phyloP scores from a whole-genome alignment of 306 rosid species.

The Herpetospermum pedunculosum region DNA sequence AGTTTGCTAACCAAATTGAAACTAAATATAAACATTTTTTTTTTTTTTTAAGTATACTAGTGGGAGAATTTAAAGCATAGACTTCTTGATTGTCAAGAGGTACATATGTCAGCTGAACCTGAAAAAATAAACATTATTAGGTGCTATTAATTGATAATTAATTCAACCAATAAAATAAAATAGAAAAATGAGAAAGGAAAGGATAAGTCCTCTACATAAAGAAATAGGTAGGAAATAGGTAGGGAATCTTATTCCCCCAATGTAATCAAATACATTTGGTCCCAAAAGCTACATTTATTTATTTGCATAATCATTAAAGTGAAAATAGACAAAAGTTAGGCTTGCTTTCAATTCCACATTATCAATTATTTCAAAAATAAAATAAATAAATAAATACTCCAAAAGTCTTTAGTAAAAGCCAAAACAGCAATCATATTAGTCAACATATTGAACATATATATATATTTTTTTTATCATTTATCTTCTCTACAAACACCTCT shows the following conservation, averaged over 20 bases:
- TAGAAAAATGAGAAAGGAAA: background rate
- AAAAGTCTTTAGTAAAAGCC: background rate
- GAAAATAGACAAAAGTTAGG: background rate
- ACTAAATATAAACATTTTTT: no score
- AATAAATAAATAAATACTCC: no score
- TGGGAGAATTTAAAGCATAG: no score
- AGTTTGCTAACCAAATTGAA: no score
- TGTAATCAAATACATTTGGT: background rate
- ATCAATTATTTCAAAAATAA: background rate
- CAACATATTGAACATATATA: background rate
- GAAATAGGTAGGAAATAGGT: no score
- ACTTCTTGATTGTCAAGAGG: no score
- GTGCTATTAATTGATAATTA: background rate
- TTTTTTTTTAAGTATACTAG: no score
- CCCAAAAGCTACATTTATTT: background rate
- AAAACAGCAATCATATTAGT: constrained; percentile 7
- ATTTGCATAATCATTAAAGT: constrained; percentile 1
- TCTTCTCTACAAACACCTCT: constrained; percentile 2
- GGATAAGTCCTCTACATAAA: background rate
- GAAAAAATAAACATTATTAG: no score
- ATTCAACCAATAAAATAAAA: background rate
- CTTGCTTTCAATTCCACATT: background rate
- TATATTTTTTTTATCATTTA: no score
- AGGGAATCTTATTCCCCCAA: constrained; percentile 3
- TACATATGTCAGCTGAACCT: no score